Conservation (phyloP, 2,329 filamentous ascomycete species). For the Acephala macrosclerotiorum region DNA sequence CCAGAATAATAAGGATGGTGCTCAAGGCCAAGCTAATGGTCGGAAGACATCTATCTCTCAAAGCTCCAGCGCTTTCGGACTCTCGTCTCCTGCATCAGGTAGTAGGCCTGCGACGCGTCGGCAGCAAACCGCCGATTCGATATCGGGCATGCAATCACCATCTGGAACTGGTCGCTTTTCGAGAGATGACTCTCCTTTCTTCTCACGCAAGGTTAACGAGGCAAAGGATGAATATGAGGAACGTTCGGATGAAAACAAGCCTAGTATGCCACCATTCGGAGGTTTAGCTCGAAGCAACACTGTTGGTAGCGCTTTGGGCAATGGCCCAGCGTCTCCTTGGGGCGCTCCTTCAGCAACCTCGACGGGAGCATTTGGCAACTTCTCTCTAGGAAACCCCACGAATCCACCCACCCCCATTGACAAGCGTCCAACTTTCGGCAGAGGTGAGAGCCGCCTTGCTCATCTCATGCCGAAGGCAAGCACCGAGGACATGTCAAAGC, state of each 20-base stretch:
- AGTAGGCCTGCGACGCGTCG: constrained; percentile 79
- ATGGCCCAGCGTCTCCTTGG: constrained; percentile 56
- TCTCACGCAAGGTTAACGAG: constrained; percentile 61
- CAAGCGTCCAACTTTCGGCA: constrained; percentile 73
- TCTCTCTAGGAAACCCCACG: constrained; percentile 67
- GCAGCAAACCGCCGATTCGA: constrained; percentile 80
- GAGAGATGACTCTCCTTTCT: constrained; percentile 70
- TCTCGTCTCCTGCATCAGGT: constrained; percentile 73
- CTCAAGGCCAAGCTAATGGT: constrained; percentile 66
- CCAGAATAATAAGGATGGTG: constrained; percentile 67
- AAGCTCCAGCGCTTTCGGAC: constrained; percentile 67
- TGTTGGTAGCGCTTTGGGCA: constrained; percentile 51
- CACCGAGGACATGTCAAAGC: constrained; percentile 67
- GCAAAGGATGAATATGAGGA: constrained; percentile 61
- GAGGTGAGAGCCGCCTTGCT: constrained; percentile 85
- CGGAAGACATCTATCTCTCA: constrained; percentile 85
- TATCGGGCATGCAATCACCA: constrained; percentile 68
- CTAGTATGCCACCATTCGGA: constrained; percentile 49
- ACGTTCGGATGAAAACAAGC: constrained; percentile 56
- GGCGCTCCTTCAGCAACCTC: constrained; percentile 55
- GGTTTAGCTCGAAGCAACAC: constrained; percentile 63
- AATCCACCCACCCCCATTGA: constrained; percentile 66
- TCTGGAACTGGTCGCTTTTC: constrained; percentile 64
- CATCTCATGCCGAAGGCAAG: constrained; percentile 83
- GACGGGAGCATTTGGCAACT: constrained; percentile 90